Base-by-base conservation (phyloP, 495 filamentous ascomycete genomes). In the Daldinia concentrica region DNA sequence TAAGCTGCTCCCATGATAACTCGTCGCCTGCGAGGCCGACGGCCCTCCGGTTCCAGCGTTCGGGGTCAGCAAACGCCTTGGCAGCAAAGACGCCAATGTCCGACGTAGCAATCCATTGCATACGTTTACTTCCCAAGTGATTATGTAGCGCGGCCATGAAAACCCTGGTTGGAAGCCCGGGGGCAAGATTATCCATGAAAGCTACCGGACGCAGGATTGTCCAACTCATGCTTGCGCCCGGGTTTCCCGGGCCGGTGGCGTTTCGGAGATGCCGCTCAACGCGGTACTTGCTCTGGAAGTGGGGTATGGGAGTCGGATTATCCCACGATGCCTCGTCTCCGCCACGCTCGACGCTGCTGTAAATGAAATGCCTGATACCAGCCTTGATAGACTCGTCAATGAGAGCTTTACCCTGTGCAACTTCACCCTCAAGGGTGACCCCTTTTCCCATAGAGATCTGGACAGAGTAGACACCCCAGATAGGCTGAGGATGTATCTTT, bases 21-120 rank as follows among this genome's bases (percentile, higher is more conserved):
- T 84, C 80, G 48, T 85, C 84, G 0, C 84, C 84, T 0, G 84
- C 83, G 1, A 86, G 67, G 1, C 82, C 81, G 3, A 84, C 71
- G 6, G 79, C 79, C 36, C 64, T 80, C 3, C 76, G 64, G 7
- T 78, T 67, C 79, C 80, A 86, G 26, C 68, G 63, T 48, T 75
- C 68, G 4, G 81, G 78, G 1, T 81, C 52, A 0, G 56, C 39
- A 24, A 93, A 89, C 0, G 87, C 89, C 70, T 86, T 80, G 15
- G 87, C 87, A 2, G 79, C 90, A 62, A 92, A 90, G 39, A 82
- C 72, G 0, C 91, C 90, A 74, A 93, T 92, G 64, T 93, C 90
- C 0, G 72, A 75, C 0, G 82, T 81, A 0, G 87, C 81, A 15
- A 93, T 74, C 71, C 87, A 79, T 67, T 91, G 89, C 61, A 92